These are phyloP conservation scores for Suillus clintonianus DNA, from an alignment of 768 basidiomycete species.

Conservation along the genomic window DNA sequence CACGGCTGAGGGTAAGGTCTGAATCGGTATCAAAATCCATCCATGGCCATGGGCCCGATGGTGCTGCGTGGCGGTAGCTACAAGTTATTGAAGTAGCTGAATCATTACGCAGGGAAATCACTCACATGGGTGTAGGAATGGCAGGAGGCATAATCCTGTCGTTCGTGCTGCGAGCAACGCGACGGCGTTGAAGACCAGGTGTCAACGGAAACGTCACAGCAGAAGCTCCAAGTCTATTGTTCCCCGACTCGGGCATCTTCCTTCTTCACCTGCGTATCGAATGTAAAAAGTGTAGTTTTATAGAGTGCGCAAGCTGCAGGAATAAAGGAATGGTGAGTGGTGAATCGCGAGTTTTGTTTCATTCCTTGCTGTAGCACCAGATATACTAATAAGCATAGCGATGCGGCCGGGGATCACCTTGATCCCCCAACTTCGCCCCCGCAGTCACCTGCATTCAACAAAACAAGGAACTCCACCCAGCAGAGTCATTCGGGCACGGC, in stretches of 20 bases:
- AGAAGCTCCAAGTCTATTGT: neutral
- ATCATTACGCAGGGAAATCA: neutral
- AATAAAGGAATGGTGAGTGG: neutral
- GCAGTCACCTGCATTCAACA: neutral
- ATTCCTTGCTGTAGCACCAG: neutral
- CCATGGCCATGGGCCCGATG: conserved; percentile 45
- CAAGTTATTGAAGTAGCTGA: neutral
- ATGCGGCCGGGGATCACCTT: neutral
- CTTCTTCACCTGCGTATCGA: neutral
- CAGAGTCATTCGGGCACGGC: neutral
- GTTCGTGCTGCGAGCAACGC: too few relatives aligned
- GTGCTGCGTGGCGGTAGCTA: conserved; percentile 39
- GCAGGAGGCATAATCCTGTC: conserved; percentile 1
- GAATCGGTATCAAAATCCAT: conserved; percentile 38
- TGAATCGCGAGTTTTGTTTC: too few relatives aligned
- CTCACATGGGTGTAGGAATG: neutral
- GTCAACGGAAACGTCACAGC: neutral
- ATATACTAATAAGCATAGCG: neutral
- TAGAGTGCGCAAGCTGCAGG: too few relatives aligned
- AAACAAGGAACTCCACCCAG: neutral
- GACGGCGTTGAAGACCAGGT: too few relatives aligned
- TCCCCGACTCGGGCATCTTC: too few relatives aligned
- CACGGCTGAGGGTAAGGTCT: neutral
- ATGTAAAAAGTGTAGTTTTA: too few relatives aligned
- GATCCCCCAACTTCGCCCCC: neutral